Evolutionary conservation across 208 protist species (phyloP).

Genomic region (Leishmania tropica): DNA sequence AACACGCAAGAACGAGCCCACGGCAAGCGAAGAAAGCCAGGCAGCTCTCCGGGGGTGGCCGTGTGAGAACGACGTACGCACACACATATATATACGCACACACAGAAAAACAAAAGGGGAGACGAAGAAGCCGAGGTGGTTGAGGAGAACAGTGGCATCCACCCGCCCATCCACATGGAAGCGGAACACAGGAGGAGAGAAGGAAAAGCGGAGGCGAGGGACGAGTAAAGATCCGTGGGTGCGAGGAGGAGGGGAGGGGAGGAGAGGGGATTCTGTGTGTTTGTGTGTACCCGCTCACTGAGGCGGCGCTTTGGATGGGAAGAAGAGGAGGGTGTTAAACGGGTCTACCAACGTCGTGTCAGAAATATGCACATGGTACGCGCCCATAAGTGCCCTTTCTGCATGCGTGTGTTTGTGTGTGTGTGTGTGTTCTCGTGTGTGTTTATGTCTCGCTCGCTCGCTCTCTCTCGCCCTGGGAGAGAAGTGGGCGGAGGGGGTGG

Average conservation of each 20-base stretch:
- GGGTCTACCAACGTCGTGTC: not conserved
- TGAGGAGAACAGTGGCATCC: not conserved
- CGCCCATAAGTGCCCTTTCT: not conserved
- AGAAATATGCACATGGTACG: not conserved
- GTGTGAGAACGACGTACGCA: not conserved
- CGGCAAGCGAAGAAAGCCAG: not conserved
- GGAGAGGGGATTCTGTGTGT: not conserved
- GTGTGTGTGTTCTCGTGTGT: not conserved
- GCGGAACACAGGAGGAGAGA: not conserved
- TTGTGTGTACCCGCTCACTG: no score
- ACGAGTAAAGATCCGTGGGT: not conserved
- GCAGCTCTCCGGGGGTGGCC: not conserved
- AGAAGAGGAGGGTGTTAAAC: not conserved
- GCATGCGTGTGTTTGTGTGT: not conserved
- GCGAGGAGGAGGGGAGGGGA: not conserved
- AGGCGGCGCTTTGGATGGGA: no score
- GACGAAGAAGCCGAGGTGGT: not conserved
- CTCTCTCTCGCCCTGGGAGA: not conserved
- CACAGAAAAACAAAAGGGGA: not conserved
- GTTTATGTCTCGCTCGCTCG: not conserved
- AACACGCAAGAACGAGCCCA: not conserved
- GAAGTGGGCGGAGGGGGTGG: not conserved
- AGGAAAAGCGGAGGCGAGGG: not conserved
- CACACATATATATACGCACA: not conserved
- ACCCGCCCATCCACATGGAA: not conserved